Evolutionary conservation across 129 eudicot genomes (phyloP).

Genomic region (Dittrichia graveolens): DNA sequence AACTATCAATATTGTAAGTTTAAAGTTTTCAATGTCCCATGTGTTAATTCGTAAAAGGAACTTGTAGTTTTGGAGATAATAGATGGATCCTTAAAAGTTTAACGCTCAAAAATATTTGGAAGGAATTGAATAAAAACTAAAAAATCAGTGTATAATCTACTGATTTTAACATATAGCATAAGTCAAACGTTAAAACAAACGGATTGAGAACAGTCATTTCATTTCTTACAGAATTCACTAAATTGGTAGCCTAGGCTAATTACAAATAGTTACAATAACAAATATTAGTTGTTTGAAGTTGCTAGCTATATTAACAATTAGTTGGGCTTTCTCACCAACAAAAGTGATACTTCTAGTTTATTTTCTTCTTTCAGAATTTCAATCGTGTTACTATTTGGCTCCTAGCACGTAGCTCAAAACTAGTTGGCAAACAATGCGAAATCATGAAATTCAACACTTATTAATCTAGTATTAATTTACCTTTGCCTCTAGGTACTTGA

Average conservation of each 20-base stretch:
- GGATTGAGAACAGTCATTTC: neutral
- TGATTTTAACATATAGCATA: neutral
- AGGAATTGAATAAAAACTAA: neutral
- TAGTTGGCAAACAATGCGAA: neutral
- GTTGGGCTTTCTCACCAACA: conserved; percentile 7
- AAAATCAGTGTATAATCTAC: neutral
- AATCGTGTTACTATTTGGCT: neutral
- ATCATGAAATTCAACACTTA: neutral
- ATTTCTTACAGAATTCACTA: conserved; percentile 3
- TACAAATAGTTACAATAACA: neutral
- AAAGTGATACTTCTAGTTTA: neutral
- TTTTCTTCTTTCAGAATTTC: too few relatives aligned
- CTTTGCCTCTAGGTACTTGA: conserved; percentile 81
- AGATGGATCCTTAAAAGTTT: too few relatives aligned
- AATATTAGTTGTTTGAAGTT: neutral
- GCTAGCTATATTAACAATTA: neutral
- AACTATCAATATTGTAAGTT: neutral
- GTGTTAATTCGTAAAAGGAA: neutral
- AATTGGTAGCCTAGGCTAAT: neutral
- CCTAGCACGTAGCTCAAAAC: conserved; percentile 11
- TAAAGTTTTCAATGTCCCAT: neutral
- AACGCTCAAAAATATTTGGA: too few relatives aligned
- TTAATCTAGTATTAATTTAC: conserved; percentile 30
- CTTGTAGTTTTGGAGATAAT: neutral
- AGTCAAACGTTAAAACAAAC: neutral